Base-by-base conservation (phyloP, 495 filamentous ascomycete genomes). In the Echria macrotheca region DNA sequence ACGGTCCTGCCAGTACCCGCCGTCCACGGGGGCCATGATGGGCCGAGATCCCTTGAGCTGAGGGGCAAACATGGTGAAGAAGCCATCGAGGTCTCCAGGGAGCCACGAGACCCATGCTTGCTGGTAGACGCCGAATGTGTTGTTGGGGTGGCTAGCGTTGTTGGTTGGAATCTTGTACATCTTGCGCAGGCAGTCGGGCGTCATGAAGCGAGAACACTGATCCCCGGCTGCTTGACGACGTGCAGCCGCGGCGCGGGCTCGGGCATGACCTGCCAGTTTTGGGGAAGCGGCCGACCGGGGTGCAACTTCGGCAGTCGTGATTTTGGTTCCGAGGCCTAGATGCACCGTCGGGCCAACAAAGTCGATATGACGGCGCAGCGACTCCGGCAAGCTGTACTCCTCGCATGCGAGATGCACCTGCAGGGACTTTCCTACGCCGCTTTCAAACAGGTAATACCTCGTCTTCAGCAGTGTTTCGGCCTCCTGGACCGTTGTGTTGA, bases 21-120 rank as follows among this genome's bases (percentile, higher is more conserved):
- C 58, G 14, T 58, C 47, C 36, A 63, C 60, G 31, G 45, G 36
- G 35, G 53, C 29, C n/a, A 55, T 53, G 39, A 47, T 44, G 4
- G 65, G 61, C 21, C 47, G 14, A 35, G 42, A 7, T 3, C 52
- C 44, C 8, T 41, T 14, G 32, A 53, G 37, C 9, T 54, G 23
- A 21, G 52, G 54, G 25, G 65, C 33, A 46, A 74, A 78, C 26
- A 68, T 67, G 12, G 56, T 48, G 63, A 83, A 85, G 68, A 78
- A 86, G 2, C 73, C 40, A 53, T 84, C 63, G 10, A 86, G 61
- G 54, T 85, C 82, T 15, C 26, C 35, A 11, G 39, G 10, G 4
- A 42, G 10, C 39, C 39, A 42, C 19, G 9, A 24, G 9, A 25
- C 17, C 39, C 39, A 42, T 23, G 39, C 10, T 2, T 10, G 18